phyloP scores from a whole-genome alignment of 768 basidiomycete species.

The Boletus patriciae region DNA sequence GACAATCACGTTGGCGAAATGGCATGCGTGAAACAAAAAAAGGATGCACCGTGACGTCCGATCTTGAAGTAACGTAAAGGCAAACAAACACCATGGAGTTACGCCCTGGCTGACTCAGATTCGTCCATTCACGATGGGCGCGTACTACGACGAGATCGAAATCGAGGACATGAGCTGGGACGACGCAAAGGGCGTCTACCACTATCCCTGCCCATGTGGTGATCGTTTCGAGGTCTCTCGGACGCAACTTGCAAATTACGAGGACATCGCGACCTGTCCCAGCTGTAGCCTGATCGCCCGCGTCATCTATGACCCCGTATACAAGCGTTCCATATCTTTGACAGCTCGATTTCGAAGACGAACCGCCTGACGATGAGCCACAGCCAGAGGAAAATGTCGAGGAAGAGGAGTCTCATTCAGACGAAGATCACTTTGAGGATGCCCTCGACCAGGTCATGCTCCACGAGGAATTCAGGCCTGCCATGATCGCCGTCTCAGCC shows the following conservation, averaged over 20 bases:
- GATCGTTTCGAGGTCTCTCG: constrained; percentile 96
- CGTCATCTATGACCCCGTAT: constrained; percentile 91
- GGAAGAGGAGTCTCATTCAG: constrained; percentile 41
- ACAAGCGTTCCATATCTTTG: constrained; percentile 31
- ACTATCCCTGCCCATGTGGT: constrained; percentile 97
- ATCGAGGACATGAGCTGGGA: constrained; percentile 98
- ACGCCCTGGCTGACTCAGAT: too few species aligned
- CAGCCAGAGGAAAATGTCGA: constrained; percentile 31
- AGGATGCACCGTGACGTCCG: too few species aligned
- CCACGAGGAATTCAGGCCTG: constrained; percentile 11
- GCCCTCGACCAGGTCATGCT: constrained; percentile 60
- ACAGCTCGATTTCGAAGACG: constrained; percentile 84
- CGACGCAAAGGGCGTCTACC: constrained; percentile 74
- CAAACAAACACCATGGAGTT: too few species aligned
- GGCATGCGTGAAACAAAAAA: too few species aligned
- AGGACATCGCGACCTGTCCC: constrained; percentile 95
- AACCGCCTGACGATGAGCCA: constrained; percentile 53
- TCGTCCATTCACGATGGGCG: constrained; percentile 52
- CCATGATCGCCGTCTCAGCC: constrained; percentile 18
- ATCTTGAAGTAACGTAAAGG: constrained; percentile 16
- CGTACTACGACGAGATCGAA: constrained; percentile 95
- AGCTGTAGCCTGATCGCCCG: constrained; percentile 93
- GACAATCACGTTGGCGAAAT: too few species aligned
- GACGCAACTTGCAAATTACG: constrained; percentile 79
- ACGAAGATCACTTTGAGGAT: constrained; percentile 56